phyloP scores from a whole-genome alignment of 345 rosid genomes.

The Acer yangbiense region DNA sequence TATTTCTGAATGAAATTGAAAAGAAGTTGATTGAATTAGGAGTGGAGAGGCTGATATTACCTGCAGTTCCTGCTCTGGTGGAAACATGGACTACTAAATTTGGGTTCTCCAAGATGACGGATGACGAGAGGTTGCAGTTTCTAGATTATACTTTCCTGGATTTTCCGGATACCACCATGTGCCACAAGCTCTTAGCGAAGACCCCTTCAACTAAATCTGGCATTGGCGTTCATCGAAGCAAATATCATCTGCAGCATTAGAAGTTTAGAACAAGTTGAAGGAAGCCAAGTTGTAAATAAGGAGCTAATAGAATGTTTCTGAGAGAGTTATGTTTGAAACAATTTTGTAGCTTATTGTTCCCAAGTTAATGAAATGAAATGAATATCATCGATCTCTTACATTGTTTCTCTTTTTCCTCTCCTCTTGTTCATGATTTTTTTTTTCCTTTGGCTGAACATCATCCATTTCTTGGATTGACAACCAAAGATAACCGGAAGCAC shows the following conservation, averaged over 20 bases:
- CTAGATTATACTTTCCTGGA: conserved; percentile 40
- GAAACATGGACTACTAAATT: conserved; percentile 51
- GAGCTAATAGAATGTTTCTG: conserved; percentile 14
- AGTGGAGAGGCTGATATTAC: conserved; percentile 51
- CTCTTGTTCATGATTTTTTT: background rate
- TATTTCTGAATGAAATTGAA: conserved; percentile 52
- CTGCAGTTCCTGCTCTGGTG: conserved; percentile 42
- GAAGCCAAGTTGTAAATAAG: conserved; percentile 20
- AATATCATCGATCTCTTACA: background rate
- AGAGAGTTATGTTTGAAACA: background rate
- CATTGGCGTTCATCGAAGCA: background rate
- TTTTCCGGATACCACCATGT: conserved; percentile 51
- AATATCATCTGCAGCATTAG: conserved; percentile 28
- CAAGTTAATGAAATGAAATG: background rate
- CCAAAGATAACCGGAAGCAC: background rate
- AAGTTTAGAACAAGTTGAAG: conserved; percentile 3
- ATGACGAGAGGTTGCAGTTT: conserved; percentile 37
- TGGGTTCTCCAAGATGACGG: conserved; percentile 46
- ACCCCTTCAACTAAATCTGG: background rate
- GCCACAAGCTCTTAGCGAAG: conserved; percentile 44
- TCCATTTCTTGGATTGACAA: background rate
- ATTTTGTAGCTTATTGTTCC: background rate
- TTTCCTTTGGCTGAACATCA: background rate
- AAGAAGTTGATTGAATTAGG: conserved; percentile 51
- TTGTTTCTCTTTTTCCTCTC: background rate